Percentiles rank a stretch among this genome's conserved stretches.
Evolutionary conservation across 78 protist genomes (phyloP).

Genomic region (Planoprotostelium fungivorum): DNA sequence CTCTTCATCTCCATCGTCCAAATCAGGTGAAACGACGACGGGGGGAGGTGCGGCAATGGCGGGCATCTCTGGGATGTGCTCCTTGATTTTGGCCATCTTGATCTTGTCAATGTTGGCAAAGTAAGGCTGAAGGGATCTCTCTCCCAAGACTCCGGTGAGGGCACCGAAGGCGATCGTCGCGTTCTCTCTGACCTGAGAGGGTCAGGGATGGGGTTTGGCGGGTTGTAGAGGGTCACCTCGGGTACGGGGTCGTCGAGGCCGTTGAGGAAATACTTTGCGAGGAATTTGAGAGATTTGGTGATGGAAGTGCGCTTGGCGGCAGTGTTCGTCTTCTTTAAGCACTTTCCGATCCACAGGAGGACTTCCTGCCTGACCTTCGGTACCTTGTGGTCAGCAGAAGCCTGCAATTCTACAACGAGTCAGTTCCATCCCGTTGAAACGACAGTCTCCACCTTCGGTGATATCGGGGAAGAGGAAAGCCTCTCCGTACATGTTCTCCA

Average conservation of each 20-base stretch:
- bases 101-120: conserved; percentile 37
- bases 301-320: not conserved
- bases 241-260: conserved; percentile 16
- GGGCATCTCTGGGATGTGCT: conserved; percentile 23
- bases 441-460: conserved; percentile 9
- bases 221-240: not conserved
- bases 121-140: conserved; percentile 51
- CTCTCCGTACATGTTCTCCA: conserved; percentile 9
- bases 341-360: conserved; percentile 12
- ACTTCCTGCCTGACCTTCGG: conserved; percentile 29
- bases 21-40: not conserved
- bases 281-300: conserved; percentile 8
- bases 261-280: conserved; percentile 39
- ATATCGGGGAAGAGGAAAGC: conserved; percentile 18
- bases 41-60: conserved; percentile 3
- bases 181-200: conserved; percentile 30
- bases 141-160: conserved; percentile 43
- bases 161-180: conserved; percentile 34
- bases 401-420: not conserved
- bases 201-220: too few relatives aligned
- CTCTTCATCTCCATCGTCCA: not conserved
- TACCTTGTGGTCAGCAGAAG: conserved; percentile 20
- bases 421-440: not conserved
- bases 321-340: conserved; percentile 18
- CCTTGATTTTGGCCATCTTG: conserved; percentile 46